Conservation (phyloP, 1,284 basidiomycete genomes). For the Rhodotorula sp. region DNA sequence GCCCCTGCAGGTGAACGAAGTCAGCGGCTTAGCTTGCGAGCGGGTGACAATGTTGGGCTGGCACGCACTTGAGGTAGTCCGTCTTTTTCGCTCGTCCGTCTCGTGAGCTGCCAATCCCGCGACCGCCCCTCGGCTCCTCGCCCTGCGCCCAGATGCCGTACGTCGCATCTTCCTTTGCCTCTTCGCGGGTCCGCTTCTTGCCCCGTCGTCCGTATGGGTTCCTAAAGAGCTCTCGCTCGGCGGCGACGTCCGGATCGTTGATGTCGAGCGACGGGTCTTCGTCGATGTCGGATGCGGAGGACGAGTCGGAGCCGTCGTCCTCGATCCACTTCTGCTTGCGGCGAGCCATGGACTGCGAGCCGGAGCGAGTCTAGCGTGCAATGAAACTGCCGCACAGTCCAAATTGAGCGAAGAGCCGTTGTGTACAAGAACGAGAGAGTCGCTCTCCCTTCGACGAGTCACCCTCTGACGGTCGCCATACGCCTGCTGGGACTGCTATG, state of each 20-base stretch:
- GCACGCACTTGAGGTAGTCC: slow-evolving; percentile 49
- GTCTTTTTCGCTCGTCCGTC: slow-evolving; percentile 53
- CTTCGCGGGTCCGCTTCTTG: slow-evolving; percentile 59
- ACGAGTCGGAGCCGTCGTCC: slow-evolving; percentile 58
- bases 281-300: slow-evolving; percentile 54
- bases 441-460: not conserved
- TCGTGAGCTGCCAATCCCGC: slow-evolving; percentile 41
- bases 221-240: slow-evolving; percentile 74
- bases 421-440: not conserved
- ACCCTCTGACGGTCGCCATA: not conserved
- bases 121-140: slow-evolving; percentile 36
- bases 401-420: not conserved
- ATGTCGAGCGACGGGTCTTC: slow-evolving; percentile 52
- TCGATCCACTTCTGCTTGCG: slow-evolving; percentile 76
- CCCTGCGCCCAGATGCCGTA: slow-evolving; percentile 73
- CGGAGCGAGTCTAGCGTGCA: not conserved
- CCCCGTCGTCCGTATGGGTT: slow-evolving; percentile 64
- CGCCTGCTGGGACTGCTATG: not conserved
- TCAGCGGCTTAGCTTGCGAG: slow-evolving; percentile 1
- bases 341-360: slow-evolving; percentile 63
- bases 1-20: slow-evolving; percentile 10
- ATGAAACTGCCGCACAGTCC: not conserved
- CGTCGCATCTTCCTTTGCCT: slow-evolving; percentile 70
- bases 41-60: not conserved
- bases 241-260: slow-evolving; percentile 58